Evolutionary conservation across 2,329 filamentous ascomycete genomes (phyloP).

Genomic region (Fusarium haematococcum): DNA sequence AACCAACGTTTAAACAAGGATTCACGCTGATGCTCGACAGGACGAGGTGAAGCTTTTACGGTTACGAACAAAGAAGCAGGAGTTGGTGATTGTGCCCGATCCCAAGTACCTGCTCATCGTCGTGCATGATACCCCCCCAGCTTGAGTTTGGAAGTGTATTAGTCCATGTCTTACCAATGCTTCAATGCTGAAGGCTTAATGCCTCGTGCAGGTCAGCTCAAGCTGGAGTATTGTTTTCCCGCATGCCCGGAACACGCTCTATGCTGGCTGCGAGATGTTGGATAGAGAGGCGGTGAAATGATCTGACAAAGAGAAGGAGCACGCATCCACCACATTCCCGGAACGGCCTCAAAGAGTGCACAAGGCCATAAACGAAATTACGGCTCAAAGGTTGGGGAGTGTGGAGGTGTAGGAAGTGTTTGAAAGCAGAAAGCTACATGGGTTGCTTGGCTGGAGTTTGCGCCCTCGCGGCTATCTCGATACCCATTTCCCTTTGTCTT

Average conservation of each 20-base stretch:
- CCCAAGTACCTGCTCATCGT: conserved; percentile 82
- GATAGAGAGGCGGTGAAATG: conserved; percentile 20
- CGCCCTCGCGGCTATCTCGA: conserved; percentile 26
- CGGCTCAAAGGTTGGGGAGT: conserved; percentile 8
- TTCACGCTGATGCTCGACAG: conserved; percentile 52
- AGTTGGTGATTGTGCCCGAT: conserved; percentile 86
- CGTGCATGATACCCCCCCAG: conserved; percentile 83
- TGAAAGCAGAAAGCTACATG: conserved; percentile 14
- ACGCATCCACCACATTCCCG: conserved; percentile 20
- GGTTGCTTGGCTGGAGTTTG: conserved; percentile 31
- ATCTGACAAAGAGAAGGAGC: conserved; percentile 18
- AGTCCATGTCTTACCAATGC: conserved; percentile 29
- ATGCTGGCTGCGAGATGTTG: conserved; percentile 13
- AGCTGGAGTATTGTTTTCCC: conserved; percentile 11
- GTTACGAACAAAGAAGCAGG: conserved; percentile 85
- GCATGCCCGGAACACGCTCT: conserved; percentile 7
- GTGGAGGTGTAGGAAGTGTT: conserved; percentile 5
- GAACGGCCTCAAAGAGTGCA: conserved; percentile 21
- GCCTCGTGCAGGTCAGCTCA: conserved; percentile 21
- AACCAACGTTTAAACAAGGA: conserved; percentile 5
- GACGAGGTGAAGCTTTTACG: conserved; percentile 83
- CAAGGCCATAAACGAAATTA: conserved; percentile 24
- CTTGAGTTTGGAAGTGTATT: conserved; percentile 54
- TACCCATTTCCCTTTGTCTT: conserved; percentile 27
- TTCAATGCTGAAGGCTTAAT: conserved; percentile 14